phyloP scores from a whole-genome alignment of 305 asterid genomes.

The Salvia sclarea region DNA sequence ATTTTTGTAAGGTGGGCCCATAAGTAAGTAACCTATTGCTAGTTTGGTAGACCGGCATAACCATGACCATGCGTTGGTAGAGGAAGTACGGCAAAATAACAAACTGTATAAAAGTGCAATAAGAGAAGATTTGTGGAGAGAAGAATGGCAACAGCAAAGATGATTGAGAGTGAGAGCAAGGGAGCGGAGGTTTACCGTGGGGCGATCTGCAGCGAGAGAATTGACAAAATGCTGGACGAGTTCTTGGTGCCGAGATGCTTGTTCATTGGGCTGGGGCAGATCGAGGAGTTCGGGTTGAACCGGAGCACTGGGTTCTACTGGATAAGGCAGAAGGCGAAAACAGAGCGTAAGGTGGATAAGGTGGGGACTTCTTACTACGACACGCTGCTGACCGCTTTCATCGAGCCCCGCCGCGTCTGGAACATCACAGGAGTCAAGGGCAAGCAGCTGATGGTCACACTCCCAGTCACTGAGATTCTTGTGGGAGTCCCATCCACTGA shows the following conservation, averaged over 20 bases:
- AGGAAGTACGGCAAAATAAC: too few species aligned
- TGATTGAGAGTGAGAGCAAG: not conserved
- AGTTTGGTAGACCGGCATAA: too few species aligned
- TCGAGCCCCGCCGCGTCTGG: not conserved
- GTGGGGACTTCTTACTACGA: not conserved
- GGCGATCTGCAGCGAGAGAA: not conserved
- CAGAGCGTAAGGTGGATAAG: not conserved
- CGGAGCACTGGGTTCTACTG: constrained; percentile 8
- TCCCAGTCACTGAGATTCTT: not conserved
- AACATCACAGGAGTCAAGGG: constrained; percentile 19
- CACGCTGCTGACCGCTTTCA: not conserved
- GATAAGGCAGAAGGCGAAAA: constrained; percentile 3
- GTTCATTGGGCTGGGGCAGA: not conserved
- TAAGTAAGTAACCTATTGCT: too few species aligned
- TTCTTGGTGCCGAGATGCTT: constrained; percentile 13
- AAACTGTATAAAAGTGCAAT: too few species aligned
- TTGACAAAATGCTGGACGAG: constrained; percentile 4
- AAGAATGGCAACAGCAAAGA: not conserved
- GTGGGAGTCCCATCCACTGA: constrained; percentile 9
- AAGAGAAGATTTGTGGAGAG: too few species aligned
- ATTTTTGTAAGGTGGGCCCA: too few species aligned
- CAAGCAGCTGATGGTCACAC: constrained; percentile 4
- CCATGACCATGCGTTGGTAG: too few species aligned
- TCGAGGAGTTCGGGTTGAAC: constrained; percentile 30
- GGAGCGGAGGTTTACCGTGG: constrained; percentile 28